Conservation (phyloP, 495 filamentous ascomycete genomes). For the Tuber calosporum region DNA sequence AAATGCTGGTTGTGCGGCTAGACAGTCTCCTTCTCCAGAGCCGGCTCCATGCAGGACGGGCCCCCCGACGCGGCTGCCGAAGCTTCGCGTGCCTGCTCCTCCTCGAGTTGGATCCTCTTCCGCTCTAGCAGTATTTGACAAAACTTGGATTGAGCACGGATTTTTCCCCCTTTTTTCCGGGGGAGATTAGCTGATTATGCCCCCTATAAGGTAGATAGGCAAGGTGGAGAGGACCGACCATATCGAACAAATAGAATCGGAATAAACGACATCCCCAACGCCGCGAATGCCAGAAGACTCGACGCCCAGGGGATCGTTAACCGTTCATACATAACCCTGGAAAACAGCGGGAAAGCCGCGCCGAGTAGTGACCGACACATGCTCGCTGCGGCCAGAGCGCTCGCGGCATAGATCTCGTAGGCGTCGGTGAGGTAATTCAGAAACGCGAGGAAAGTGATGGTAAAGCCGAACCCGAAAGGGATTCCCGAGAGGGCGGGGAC, state of each 20-base stretch:
- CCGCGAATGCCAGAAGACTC: slow-evolving; percentile 35
- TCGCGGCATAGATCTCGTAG: slow-evolving; percentile 66
- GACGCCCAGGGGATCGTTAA: slow-evolving; percentile 36
- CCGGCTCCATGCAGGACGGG: neutral
- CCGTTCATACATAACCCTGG: slow-evolving; percentile 29
- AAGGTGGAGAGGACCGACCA: slow-evolving; percentile 18
- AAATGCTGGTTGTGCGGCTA: neutral
- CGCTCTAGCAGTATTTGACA: slow-evolving; percentile 38
- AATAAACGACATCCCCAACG: slow-evolving; percentile 28
- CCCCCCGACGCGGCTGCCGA: neutral
- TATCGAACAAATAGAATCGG: slow-evolving; percentile 38
- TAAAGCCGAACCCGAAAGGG: slow-evolving; percentile 63
- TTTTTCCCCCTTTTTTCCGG: slow-evolving; percentile 29
- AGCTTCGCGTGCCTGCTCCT: slow-evolving; percentile 20
- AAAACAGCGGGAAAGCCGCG: slow-evolving; percentile 51
- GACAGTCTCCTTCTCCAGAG: neutral
- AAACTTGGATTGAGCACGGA: slow-evolving; percentile 35
- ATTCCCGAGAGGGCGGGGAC: slow-evolving; percentile 59
- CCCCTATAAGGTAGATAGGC: neutral
- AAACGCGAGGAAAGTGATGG: slow-evolving; percentile 59
- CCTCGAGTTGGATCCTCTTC: slow-evolving; percentile 24
- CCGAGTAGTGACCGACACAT: slow-evolving; percentile 57
- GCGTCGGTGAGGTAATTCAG: slow-evolving; percentile 73
- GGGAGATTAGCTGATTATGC: neutral
- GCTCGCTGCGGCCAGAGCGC: slow-evolving; percentile 59